phyloP scores from a whole-genome alignment of 176 grass and related monocot genomes.

The Elymus sibiricus region DNA sequence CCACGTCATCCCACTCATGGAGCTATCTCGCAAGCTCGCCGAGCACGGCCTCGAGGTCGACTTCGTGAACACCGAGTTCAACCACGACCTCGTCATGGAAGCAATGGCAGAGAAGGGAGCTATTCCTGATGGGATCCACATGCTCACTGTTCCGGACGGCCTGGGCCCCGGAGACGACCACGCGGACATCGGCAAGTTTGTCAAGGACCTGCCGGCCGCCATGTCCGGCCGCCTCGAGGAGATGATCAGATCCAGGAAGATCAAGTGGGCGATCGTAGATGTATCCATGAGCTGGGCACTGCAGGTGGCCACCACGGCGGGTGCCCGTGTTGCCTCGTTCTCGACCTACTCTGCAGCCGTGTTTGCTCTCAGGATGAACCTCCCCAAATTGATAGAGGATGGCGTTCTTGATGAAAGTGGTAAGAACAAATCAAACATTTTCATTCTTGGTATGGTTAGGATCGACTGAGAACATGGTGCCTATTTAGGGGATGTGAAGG shows the following conservation, averaged over 20 bases:
- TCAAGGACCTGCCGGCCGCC: constrained; percentile 16
- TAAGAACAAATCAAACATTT: constrained; percentile 20
- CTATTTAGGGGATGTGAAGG: constrained; percentile 34
- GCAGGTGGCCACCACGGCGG: constrained; percentile 15
- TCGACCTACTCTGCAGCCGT: constrained; percentile 26
- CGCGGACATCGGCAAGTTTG: constrained; percentile 35
- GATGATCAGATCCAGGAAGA: constrained; percentile 33
- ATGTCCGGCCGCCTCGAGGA: constrained; percentile 44
- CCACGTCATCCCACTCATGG: constrained; percentile 56
- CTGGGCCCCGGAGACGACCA: constrained; percentile 48
- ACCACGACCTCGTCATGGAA: constrained; percentile 29
- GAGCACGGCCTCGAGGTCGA: constrained; percentile 39
- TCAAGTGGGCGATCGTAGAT: constrained; percentile 54
- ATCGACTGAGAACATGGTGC: neutral
- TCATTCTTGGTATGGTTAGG: neutral
- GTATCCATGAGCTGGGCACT: constrained; percentile 42
- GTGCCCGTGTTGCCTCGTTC: constrained; percentile 29
- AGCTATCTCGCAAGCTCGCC: constrained; percentile 39
- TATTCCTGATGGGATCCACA: constrained; percentile 30
- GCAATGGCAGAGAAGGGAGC: constrained; percentile 23
- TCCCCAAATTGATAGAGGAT: constrained; percentile 43
- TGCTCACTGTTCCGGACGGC: constrained; percentile 67
- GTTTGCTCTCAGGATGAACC: constrained; percentile 12
- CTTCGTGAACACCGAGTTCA: constrained; percentile 56
- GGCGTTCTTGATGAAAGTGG: constrained; percentile 49